phyloP scores from a whole-genome alignment of 2,329 filamentous ascomycete genomes.

The Rutstroemia sp. region DNA sequence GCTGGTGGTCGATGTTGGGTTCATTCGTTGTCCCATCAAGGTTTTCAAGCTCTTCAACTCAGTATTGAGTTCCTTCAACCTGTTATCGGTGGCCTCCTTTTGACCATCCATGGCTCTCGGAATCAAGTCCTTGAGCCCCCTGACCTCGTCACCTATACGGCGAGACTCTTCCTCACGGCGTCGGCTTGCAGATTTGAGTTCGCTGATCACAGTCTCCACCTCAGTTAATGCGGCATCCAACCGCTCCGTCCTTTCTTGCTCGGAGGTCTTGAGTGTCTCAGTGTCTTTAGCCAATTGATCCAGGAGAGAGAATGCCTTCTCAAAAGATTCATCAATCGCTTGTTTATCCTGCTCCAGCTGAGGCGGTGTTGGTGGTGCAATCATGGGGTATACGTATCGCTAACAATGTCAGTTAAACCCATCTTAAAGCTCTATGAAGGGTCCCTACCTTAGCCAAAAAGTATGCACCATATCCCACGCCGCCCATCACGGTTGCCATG shows the following conservation, averaged over 20 bases:
- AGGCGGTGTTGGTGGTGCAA: constrained; percentile 87
- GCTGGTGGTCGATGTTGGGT: constrained; percentile 25
- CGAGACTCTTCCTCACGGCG: constrained; percentile 83
- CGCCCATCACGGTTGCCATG: constrained; percentile 92
- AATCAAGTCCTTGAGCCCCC: constrained; percentile 73
- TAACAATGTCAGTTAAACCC: constrained; percentile 30
- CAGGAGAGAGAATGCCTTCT: constrained; percentile 81
- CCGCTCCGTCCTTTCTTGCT: constrained; percentile 75
- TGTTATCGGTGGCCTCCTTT: constrained; percentile 72
- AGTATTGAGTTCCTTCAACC: constrained; percentile 75
- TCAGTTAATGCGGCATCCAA: constrained; percentile 76
- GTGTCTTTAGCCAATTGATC: constrained; percentile 92
- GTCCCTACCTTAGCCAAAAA: constrained; percentile 68
- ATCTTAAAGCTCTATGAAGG: background rate
- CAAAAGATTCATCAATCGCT: constrained; percentile 86
- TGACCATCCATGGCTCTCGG: constrained; percentile 85
- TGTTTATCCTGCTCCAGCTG: constrained; percentile 93
- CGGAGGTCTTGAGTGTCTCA: constrained; percentile 75
- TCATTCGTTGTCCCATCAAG: constrained; percentile 62
- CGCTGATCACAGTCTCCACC: constrained; percentile 73
- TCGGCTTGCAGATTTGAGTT: constrained; percentile 74
- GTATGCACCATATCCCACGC: constrained; percentile 84
- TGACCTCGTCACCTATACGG: constrained; percentile 79
- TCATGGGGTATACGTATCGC: constrained; percentile 86
- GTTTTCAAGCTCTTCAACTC: constrained; percentile 93